Percentiles rank a stretch among this genome's conserved stretches.
Conservation (phyloP, 2,329 filamentous ascomycete genomes). For the Geosmithia putterillii region DNA sequence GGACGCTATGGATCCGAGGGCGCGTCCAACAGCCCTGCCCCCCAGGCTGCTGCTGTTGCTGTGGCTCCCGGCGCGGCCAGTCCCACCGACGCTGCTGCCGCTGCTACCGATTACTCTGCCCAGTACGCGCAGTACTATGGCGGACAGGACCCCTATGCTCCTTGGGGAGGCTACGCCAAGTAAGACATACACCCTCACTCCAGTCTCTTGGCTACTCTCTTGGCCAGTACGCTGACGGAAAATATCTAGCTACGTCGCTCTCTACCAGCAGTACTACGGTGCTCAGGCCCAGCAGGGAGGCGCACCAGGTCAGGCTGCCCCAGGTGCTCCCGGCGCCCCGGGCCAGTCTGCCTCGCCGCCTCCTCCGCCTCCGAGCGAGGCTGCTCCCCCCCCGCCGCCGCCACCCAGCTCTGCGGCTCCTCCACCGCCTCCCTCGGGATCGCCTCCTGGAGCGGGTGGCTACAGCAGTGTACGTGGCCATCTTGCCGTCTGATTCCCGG, state of each 20-base stretch:
- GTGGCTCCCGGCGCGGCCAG: conserved; percentile 12
- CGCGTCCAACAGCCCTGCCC: conserved; percentile 21
- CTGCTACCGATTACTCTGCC: conserved; percentile 52
- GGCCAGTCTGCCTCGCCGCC: conserved; percentile 38
- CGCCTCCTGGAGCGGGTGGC: conserved; percentile 36
- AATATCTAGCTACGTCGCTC: conserved; percentile 43
- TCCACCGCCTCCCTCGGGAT: conserved; percentile 31
- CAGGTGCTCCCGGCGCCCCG: conserved; percentile 14
- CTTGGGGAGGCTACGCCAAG: conserved; percentile 80
- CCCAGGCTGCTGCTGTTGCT: not conserved
- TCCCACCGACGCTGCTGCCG: conserved; percentile 9
- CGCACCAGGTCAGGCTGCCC: conserved; percentile 9
- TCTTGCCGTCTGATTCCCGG: conserved; percentile 6
- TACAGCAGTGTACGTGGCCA: conserved; percentile 49
- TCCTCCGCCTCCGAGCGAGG: conserved; percentile 45
- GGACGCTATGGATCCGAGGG: conserved; percentile 14
- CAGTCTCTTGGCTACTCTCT: not conserved
- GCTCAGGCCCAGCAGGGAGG: conserved; percentile 21
- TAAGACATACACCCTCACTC: conserved; percentile 22
- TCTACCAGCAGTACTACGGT: conserved; percentile 62
- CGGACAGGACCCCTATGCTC: conserved; percentile 70
- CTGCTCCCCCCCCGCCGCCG: conserved; percentile 52
- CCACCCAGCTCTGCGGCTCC: conserved; percentile 43
- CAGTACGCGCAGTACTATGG: conserved; percentile 79
- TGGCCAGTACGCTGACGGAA: conserved; percentile 11